Percentiles rank a stretch among this genome's conserved stretches.
phyloP scores from a whole-genome alignment of 768 basidiomycete genomes.

The Lanmaoa pseudosensibilis region DNA sequence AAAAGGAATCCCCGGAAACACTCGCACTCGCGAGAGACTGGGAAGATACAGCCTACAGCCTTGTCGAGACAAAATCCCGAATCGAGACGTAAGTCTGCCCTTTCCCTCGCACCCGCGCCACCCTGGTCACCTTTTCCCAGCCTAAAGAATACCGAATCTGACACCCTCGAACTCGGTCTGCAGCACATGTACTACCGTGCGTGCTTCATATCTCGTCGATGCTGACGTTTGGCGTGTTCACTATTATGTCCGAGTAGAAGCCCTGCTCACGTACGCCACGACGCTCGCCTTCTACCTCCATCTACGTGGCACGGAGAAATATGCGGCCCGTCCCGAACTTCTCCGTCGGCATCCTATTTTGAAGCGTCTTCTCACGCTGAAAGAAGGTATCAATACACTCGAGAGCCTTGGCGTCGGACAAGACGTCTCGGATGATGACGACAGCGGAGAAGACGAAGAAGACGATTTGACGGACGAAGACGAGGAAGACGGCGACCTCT shows the following conservation, averaged over 20 bases:
- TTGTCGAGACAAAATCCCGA: conserved; percentile 53
- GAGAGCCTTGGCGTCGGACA: conserved; percentile 81
- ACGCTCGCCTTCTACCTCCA: conserved; percentile 91
- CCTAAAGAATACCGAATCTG: conserved; percentile 45
- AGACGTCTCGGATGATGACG: conserved; percentile 46
- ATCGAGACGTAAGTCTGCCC: conserved; percentile 51
- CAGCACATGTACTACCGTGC: conserved; percentile 86
- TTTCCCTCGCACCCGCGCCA: neutral
- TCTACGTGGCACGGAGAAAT: conserved; percentile 70
- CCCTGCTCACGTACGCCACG: conserved; percentile 85
- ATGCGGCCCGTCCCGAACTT: conserved; percentile 57
- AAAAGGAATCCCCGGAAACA: conserved; percentile 75
- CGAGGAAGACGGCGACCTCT: conserved; percentile 43
- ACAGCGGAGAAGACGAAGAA: conserved; percentile 32
- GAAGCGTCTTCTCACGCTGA: conserved; percentile 74
- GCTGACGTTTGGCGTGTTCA: neutral
- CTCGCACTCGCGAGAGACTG: conserved; percentile 82
- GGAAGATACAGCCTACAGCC: conserved; percentile 62
- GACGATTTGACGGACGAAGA: conserved; percentile 40
- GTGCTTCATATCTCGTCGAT: conserved; percentile 30
- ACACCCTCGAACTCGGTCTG: conserved; percentile 65
- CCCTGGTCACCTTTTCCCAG: conserved; percentile 35
- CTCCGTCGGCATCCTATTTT: conserved; percentile 73
- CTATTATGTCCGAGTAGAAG: conserved; percentile 51
- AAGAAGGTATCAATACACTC: conserved; percentile 75